These are phyloP conservation scores for Earliella scabrosa DNA, from an alignment of 1,284 basidiomycete genomes.

Conservation along the genomic window DNA sequence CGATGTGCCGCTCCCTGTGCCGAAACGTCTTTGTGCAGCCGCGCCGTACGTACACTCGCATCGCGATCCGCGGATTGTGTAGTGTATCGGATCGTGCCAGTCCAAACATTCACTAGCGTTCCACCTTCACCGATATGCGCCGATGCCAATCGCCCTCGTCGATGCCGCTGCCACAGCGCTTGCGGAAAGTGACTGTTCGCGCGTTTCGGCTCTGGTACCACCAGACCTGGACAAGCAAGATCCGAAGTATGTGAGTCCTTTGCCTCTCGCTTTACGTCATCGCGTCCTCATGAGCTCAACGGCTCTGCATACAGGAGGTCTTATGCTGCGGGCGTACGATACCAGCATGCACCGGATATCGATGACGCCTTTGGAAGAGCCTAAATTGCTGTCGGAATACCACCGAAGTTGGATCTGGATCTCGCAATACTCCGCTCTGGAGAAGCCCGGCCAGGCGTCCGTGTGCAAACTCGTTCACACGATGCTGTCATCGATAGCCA, in stretches of 20 bases:
- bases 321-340: conserved; percentile 5
- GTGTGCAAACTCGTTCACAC: conserved; percentile 10
- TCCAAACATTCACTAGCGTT: not conserved
- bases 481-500: conserved; percentile 7
- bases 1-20: not conserved
- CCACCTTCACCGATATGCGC: not conserved
- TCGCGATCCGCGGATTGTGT: not conserved
- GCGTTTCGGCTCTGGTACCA: not conserved
- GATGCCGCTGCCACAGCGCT: not conserved
- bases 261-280: conserved; percentile 14
- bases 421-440: conserved; percentile 3
- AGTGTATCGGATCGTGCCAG: not conserved
- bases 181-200: not conserved
- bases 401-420: conserved; percentile 4
- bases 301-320: conserved; percentile 5
- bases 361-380: not conserved
- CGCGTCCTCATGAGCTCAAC: not conserved
- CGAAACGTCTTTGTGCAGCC: not conserved
- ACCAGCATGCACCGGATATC: conserved; percentile 9
- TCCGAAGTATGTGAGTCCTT: conserved; percentile 11
- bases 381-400: conserved; percentile 1
- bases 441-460: conserved; percentile 11
- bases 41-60: not conserved
- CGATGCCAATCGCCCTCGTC: conserved; percentile 3
- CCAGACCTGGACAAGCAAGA: not conserved